phyloP scores from a whole-genome alignment of 2,329 filamentous ascomycete species.

The Sporothrix humicola region DNA sequence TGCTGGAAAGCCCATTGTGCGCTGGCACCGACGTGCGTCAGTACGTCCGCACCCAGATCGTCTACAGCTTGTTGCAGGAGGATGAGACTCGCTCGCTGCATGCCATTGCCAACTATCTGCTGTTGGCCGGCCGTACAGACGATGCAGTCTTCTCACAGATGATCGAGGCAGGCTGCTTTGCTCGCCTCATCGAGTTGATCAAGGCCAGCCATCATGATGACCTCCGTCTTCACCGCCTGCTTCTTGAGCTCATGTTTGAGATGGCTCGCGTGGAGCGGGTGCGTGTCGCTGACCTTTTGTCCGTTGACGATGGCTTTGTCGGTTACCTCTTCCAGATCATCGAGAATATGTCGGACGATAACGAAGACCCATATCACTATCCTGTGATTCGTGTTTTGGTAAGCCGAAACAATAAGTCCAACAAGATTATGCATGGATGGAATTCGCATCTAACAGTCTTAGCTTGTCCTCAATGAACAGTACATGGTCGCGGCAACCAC shows the following conservation, averaged over 20 bases:
- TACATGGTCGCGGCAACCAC: conserved; percentile 83
- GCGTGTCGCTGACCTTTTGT: conserved; percentile 74
- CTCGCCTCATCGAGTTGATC: conserved; percentile 81
- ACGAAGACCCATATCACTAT: conserved; percentile 92
- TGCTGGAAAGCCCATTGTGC: conserved; percentile 79
- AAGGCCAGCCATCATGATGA: conserved; percentile 68
- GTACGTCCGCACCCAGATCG: conserved; percentile 90
- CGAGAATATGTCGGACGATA: conserved; percentile 84
- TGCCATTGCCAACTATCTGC: conserved; percentile 79
- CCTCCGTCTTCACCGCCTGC: conserved; percentile 73
- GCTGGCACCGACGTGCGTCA: conserved; percentile 65
- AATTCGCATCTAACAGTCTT: conserved; percentile 23
- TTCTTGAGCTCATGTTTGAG: conserved; percentile 92
- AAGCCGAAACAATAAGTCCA: conserved; percentile 43
- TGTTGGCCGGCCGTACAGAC: conserved; percentile 82
- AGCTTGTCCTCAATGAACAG: conserved; percentile 97
- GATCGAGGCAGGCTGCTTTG: conserved; percentile 84
- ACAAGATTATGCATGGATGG: too few species aligned
- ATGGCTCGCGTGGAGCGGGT: conserved; percentile 92
- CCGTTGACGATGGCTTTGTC: conserved; percentile 81
- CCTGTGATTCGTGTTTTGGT: conserved; percentile 91
- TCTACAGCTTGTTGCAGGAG: conserved; percentile 89
- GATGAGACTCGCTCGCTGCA: conserved; percentile 82
- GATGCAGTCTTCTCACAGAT: conserved; percentile 84
- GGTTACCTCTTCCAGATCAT: conserved; percentile 84